Conservation (phyloP, 2,329 filamentous ascomycete species). For the Scedosporium dehoogii region DNA sequence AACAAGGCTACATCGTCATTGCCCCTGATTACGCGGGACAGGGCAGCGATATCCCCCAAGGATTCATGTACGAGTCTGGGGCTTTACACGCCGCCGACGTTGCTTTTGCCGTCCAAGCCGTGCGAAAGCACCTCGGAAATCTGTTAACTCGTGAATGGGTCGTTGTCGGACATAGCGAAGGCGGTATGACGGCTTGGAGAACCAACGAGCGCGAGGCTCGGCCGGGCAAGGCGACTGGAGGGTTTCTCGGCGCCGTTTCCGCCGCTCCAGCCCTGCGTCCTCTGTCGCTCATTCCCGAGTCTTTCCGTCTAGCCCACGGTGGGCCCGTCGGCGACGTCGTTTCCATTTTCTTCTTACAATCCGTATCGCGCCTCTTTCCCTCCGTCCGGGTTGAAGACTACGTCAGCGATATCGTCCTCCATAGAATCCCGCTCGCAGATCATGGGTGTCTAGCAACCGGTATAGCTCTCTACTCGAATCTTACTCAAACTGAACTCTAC, state of each 20-base stretch:
- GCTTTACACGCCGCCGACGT: conserved; percentile 13
- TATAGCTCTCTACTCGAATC: conserved; percentile 4
- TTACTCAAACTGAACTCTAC: conserved; percentile 10
- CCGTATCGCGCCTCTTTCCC: conserved; percentile 10
- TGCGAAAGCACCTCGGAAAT: conserved; percentile 9
- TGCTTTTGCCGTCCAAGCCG: conserved; percentile 10
- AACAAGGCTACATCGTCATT: conserved; percentile 7
- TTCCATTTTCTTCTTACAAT: conserved; percentile 13
- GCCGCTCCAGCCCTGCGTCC: conserved; percentile 10
- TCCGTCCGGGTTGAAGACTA: conserved; percentile 11
- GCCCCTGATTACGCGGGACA: conserved; percentile 8
- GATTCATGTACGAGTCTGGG: conserved; percentile 14
- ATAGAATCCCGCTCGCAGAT: conserved; percentile 1
- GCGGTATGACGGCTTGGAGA: conserved; percentile 15
- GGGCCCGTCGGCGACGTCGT: conserved; percentile 7
- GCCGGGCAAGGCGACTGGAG: conserved; percentile 7
- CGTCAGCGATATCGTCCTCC: conserved; percentile 6
- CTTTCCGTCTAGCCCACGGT: conserved; percentile 5
- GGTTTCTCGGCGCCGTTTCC: conserved; percentile 10
- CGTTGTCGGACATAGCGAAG: conserved; percentile 15
- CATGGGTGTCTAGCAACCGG: conserved; percentile 9
- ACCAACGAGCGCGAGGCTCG: conserved; percentile 15
- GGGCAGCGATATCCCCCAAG: conserved; percentile 12
- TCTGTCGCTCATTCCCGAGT: conserved; percentile 8
- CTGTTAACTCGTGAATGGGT: conserved; percentile 14